Percentiles rank a stretch among this genome's conserved stretches.
Conservation (phyloP, 1,139 yeast genomes). For the Saccharomycopsis hybrid region DNA sequence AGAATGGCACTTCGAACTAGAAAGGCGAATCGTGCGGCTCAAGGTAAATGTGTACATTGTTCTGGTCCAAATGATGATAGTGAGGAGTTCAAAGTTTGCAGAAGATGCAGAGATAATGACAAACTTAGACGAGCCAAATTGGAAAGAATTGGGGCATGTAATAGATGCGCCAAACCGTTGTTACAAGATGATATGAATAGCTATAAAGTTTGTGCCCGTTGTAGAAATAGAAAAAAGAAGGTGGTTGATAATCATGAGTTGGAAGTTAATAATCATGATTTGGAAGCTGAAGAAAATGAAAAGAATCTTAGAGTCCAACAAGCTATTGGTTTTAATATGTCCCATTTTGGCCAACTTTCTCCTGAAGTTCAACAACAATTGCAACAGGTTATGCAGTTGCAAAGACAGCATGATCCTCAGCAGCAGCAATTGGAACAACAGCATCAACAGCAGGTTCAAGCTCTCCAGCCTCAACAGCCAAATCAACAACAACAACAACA, state of each 20-base stretch:
- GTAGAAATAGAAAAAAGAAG: conserved; percentile 49
- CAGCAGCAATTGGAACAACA: not conserved
- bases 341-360: not conserved
- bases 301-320: conserved; percentile 2
- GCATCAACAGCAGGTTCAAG: conserved; percentile 3
- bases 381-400: not conserved
- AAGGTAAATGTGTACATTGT: conserved; percentile 64
- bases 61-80: conserved; percentile 48
- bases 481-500: conserved; percentile 1
- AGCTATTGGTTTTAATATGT: not conserved
- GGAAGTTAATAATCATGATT: not conserved
- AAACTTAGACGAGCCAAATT: conserved; percentile 48
- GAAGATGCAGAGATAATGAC: conserved; percentile 56
- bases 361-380: not conserved
- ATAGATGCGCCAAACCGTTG: conserved; percentile 50
- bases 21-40: conserved; percentile 53
- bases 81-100: conserved; percentile 51
- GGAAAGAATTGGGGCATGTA: conserved; percentile 54
- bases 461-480: too few species aligned
- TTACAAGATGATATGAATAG: conserved; percentile 40
- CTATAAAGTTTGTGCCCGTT: conserved; percentile 49
- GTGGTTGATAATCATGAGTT: not conserved
- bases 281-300: not conserved
- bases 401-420: not conserved
- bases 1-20: conserved; percentile 47